phyloP scores from a whole-genome alignment of 2,329 filamentous ascomycete species.

The Laburnicola sp. region DNA sequence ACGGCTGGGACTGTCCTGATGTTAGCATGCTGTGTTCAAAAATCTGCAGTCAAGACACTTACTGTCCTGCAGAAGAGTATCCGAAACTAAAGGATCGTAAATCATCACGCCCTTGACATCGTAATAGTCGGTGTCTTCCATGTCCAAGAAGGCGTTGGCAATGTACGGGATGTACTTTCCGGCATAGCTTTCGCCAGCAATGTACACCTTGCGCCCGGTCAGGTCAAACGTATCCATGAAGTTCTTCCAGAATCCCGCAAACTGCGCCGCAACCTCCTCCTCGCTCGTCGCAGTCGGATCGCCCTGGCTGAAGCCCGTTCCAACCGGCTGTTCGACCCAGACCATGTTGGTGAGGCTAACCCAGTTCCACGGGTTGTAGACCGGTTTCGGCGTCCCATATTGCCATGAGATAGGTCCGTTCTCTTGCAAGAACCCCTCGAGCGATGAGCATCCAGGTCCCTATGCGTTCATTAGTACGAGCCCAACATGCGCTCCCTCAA shows the following conservation, averaged over 20 bases:
- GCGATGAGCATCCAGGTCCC: conserved; percentile 52
- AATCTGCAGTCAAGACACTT: background rate
- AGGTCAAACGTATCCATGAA: conserved; percentile 71
- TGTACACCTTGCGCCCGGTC: conserved; percentile 69
- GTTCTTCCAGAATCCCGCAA: conserved; percentile 78
- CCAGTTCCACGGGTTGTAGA: conserved; percentile 52
- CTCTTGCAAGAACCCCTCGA: conserved; percentile 55
- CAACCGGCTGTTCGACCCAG: conserved; percentile 71
- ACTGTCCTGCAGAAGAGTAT: conserved; percentile 53
- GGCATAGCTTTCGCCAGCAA: conserved; percentile 73
- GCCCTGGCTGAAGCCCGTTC: conserved; percentile 71
- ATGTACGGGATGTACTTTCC: conserved; percentile 70
- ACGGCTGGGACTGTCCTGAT: conserved; percentile 52
- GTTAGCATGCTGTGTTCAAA: conserved; percentile 36
- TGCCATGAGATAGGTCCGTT: conserved; percentile 54
- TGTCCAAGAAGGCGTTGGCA: conserved; percentile 70
- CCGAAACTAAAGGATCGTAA: conserved; percentile 68
- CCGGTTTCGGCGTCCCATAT: conserved; percentile 45
- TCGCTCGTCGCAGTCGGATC: conserved; percentile 66
- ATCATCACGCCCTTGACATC: conserved; percentile 70
- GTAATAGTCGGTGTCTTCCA: conserved; percentile 67
- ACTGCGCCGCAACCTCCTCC: conserved; percentile 69
- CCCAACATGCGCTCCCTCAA: too few species aligned
- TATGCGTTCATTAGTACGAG: too few species aligned
- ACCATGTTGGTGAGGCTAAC: conserved; percentile 74